Evolutionary conservation across 164 flowering plant species (phyloP), one percentile per base, ranked within the genome.

Genomic region (Paratinospora sagittata): DNA sequence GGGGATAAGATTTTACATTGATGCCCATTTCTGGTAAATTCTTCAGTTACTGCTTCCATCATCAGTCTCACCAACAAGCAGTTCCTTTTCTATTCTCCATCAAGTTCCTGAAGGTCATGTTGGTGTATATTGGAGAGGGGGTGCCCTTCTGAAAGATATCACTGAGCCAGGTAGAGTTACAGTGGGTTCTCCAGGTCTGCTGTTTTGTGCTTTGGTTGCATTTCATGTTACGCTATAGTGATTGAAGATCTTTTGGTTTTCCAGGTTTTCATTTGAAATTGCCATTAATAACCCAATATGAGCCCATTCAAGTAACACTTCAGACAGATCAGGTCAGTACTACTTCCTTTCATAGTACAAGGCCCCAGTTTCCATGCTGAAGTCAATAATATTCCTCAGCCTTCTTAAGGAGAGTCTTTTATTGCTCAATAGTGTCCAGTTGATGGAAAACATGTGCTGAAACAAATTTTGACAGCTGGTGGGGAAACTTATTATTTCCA

Each of bases 41-140:
- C n/a, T 55, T 14, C 77, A 80, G 82, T 9, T 77, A 33, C 6
- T 76, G 58, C 27, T 74, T 27, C 74, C 75, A 12, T 68, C 74
- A 26, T 27, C 74, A 66, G 19, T 72, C 19, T 45, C 65, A 45
- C 11, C 78, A 17, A 9, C 69, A 30, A 67, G 24, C 71, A 66
- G 69, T 63, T 79, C 78, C 72, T 80, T 87, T 17, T 81, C 89
- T 17, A 81, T 88, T 41, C 63, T 94, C 68, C 98, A 94, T 74
- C 97, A 92, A 87, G 97, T 94, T 49, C 97, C 98, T 26, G 98
- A 94, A 85, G 98, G 98, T 64, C 97, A 94, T 84, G 97, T 94
- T 70, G 97, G 98, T 57, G 96, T 84, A 16, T 94, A 94, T 65
- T 94, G 98, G 98, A 88, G 90, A 81, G 97, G 98, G 9, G 98